Conservation (phyloP, 345 rosid species). For the Camelina neglecta region DNA sequence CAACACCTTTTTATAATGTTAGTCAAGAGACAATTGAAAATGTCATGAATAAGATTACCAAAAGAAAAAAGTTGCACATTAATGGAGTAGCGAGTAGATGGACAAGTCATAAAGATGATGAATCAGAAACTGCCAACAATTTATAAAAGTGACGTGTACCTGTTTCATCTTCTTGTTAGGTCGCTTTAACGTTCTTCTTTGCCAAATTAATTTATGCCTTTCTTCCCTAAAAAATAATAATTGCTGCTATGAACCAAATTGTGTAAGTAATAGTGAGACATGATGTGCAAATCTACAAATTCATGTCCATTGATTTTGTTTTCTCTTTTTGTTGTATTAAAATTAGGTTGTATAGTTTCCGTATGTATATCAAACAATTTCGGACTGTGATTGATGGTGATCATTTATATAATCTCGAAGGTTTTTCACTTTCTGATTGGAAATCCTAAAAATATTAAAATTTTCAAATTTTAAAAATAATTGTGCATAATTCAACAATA, state of each 20-base stretch:
- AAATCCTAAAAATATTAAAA: too few relatives aligned
- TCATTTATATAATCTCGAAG: too few relatives aligned
- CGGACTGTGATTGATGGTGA: too few relatives aligned
- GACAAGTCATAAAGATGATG: constrained; percentile 14
- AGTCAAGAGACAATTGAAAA: background rate
- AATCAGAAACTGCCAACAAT: constrained; percentile 20
- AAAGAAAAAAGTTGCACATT: background rate
- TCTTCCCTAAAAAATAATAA: background rate
- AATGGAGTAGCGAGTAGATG: constrained; percentile 20
- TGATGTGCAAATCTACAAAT: background rate
- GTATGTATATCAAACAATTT: background rate
- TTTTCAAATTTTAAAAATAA: too few relatives aligned
- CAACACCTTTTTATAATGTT: too few relatives aligned
- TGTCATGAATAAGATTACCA: background rate
- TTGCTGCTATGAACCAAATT: background rate
- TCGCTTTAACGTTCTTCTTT: constrained; percentile 19
- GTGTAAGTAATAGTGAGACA: background rate
- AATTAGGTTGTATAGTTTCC: background rate
- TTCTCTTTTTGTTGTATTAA: background rate
- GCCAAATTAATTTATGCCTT: background rate
- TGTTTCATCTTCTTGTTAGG: constrained; percentile 15
- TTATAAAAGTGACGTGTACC: background rate
- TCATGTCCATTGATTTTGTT: background rate
- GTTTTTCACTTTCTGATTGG: too few relatives aligned
- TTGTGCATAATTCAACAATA: too few relatives aligned